Base-by-base conservation (phyloP, 2,329 filamentous ascomycete species). In the Paecilomyces formosus region DNA sequence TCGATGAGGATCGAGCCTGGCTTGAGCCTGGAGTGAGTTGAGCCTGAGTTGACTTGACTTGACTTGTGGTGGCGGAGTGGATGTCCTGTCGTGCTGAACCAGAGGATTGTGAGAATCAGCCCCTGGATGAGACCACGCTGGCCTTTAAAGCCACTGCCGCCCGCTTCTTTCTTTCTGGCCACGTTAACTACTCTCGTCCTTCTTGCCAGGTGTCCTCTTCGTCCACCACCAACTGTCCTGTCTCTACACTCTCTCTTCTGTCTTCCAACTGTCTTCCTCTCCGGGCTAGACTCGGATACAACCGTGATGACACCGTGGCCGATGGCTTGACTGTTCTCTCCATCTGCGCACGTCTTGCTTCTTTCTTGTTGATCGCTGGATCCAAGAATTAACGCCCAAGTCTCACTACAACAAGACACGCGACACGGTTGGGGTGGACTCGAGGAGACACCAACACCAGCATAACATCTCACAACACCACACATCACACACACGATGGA, bases 261-360 rank as follows among this genome's bases (percentile, higher is more conserved):
- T 26, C 24, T 26, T 26, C n/a, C n/a, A n/a, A n/a, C n/a, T 28
- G 52, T 53, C 58, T 31, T 31, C 55, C 12, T 30, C 56, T 18
- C 39, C 56, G 66, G 64, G 64, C 63, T 60, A 60, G 60, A 60
- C 63, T 68, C 65, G 63, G 64, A 64, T 61, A 63, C 35, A 56
- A 64, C 63, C 64, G 66, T 71, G 63, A 74, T 74, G 72, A 70
- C 72, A 74, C 62, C 68, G 68, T 75, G 70, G 66, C 69, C 65
- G 68, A 53, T 66, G 24, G 57, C 24, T 53, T 65, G 59, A 64
- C 11, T 12, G 55, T 57, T 26, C 24, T 26, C 51, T 55, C 26
- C 24, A 35, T 50, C 13, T 50, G 7, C n/a, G 54, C n/a, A 60
- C 24, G 53, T 60, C 57, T 54, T 18, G 7, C 39, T 18, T 45